Evolutionary conservation across 2,329 filamentous ascomycete genomes (phyloP), one percentile per base, ranked within the genome.

Genomic region (Cladosporium velox): DNA sequence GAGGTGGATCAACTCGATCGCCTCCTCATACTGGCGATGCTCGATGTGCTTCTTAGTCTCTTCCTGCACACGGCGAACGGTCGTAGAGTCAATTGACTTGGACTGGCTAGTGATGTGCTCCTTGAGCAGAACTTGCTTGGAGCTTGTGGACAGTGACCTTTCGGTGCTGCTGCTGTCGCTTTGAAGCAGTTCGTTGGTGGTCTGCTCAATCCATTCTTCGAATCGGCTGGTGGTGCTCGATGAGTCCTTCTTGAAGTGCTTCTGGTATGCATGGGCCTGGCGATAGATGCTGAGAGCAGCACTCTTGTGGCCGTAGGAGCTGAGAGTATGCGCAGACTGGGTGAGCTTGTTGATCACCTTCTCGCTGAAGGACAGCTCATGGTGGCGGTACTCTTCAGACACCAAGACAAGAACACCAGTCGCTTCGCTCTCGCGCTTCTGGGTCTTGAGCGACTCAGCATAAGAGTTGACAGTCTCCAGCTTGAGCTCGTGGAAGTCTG

Each of bases 371-470:
- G 69, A 67, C 6, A 74, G 64, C 63, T 78, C 80, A 54, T 78
- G 79, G 54, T 81, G 77, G 64, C 82, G 77, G 67, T 85, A 84
- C 68, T 85, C 83, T 61, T 83, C 77, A 79, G 81, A 84, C 24
- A 83, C 72, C 11, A 79, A 79, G 2, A 77, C 78, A 4, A 85
- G 75, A 4, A 85, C 74, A 3, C 81, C 78, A 2, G 80, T 79
- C 0, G 81, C 77, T 67, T 85, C 83, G 0, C 74, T 74, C 15
- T 77, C 76, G 3, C 82, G 77, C 68, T 82, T 81, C 59, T 83
- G 81, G 0, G 74, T 71, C 35, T 80, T 77, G n/a, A 85, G 71
- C 69, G 83, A 85, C 21, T 78, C 76, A 7, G 80, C 77, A 67
- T 85, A 85, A 1, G 76, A 74, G n/a, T 82, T 75, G 5, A 81